Conservation (phyloP, 2,329 filamentous ascomycete species). For the Rhinocladiella mackenziei region DNA sequence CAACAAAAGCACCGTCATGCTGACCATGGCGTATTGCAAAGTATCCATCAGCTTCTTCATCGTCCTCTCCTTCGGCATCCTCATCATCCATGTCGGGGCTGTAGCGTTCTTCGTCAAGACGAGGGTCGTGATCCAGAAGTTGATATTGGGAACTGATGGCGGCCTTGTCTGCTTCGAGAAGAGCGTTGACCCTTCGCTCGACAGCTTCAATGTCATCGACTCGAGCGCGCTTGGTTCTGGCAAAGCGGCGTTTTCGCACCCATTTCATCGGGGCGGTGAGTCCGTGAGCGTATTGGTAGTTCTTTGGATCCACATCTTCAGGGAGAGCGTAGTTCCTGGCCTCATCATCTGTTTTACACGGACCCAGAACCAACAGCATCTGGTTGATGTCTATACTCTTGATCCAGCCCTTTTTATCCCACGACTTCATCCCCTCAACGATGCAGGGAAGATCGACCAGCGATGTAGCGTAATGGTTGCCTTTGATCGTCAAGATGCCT, state of each 20-base stretch:
- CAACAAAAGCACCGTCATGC: constrained; percentile 38
- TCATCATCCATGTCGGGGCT: constrained; percentile 49
- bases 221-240: constrained; percentile 66
- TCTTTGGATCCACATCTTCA: constrained; percentile 62
- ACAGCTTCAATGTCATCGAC: constrained; percentile 82
- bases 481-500: constrained; percentile 67
- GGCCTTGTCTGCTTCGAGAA: constrained; percentile 66
- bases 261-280: constrained; percentile 85
- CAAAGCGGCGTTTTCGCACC: constrained; percentile 73
- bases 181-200: constrained; percentile 70
- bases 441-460: constrained; percentile 83
- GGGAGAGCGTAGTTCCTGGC: constrained; percentile 66
- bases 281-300: constrained; percentile 75
- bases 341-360: constrained; percentile 62
- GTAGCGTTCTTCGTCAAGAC: constrained; percentile 39
- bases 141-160: constrained; percentile 61
- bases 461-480: constrained; percentile 68
- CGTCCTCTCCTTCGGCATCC: constrained; percentile 41
- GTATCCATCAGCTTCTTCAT: constrained; percentile 35
- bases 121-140: constrained; percentile 54
- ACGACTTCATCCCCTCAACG: constrained; percentile 87
- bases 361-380: constrained; percentile 76
- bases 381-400: constrained; percentile 86
- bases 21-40: constrained; percentile 26
- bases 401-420: constrained; percentile 82